Percentiles rank a stretch among this genome's conserved stretches.
Conservation (phyloP, 1,139 yeast genomes). For the Barnettozyma hawaiiensis region DNA sequence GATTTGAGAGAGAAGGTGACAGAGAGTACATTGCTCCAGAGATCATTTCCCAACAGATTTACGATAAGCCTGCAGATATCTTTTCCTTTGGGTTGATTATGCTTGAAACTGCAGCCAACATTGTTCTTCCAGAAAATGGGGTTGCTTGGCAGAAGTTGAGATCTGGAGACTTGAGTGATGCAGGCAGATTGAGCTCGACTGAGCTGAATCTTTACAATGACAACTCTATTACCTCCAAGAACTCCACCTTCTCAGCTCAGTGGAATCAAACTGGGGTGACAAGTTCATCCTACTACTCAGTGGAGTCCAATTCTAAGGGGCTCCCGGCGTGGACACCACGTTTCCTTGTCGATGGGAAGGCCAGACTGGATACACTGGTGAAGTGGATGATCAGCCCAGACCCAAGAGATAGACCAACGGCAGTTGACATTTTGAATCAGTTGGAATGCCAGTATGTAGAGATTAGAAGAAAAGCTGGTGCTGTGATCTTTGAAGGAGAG, state of each 20-base stretch:
- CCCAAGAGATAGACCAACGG: constrained; percentile 79
- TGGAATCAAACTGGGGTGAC: constrained; percentile 20
- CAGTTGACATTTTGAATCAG: constrained; percentile 57
- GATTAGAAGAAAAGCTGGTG: constrained; percentile 83
- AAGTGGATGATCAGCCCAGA: constrained; percentile 86
- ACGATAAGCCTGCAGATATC: constrained; percentile 90
- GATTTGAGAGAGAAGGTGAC: constrained; percentile 91
- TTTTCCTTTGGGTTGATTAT: constrained; percentile 89
- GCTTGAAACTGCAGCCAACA: constrained; percentile 94
- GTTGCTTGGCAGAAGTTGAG: constrained; percentile 94
- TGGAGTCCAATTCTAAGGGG: constrained; percentile 21
- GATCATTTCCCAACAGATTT: constrained; percentile 71
- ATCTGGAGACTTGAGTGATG: constrained; percentile 93
- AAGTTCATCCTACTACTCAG: constrained; percentile 25
- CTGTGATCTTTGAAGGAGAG: constrained; percentile 94
- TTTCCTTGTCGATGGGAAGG: constrained; percentile 69
- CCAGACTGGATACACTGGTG: constrained; percentile 73
- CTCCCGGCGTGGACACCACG: constrained; percentile 81
- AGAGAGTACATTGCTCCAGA: constrained; percentile 98
- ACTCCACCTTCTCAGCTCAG: constrained; percentile 23
- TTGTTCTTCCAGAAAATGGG: constrained; percentile 92
- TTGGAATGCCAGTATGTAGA: constrained; percentile 79
- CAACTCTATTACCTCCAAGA: constrained; percentile 20
- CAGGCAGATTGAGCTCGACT: constrained; percentile 77
- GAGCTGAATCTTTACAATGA: constrained; percentile 37